These are phyloP conservation scores for Metschnikowia aberdeeniae DNA, from an alignment of 805 yeast genomes.

Conservation along the genomic window DNA sequence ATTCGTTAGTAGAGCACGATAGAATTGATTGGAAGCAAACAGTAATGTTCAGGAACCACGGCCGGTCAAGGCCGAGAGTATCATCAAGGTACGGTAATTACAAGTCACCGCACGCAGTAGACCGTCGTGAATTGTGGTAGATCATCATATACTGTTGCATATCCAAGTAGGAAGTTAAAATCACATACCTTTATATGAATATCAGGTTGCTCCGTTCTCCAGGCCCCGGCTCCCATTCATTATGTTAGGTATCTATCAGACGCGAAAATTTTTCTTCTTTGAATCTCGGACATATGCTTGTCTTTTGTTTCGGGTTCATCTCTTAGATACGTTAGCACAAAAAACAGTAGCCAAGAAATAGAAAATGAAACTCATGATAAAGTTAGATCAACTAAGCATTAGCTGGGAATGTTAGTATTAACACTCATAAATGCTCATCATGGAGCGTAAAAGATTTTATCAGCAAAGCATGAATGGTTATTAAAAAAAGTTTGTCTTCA, in stretches of 20 bases:
- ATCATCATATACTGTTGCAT: conserved; percentile 38
- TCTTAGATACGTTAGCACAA: conserved; percentile 31
- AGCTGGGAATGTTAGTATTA: conserved; percentile 9
- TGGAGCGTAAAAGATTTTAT: conserved; percentile 10
- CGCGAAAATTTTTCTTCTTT: conserved; percentile 58
- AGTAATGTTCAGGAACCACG: conserved; percentile 41
- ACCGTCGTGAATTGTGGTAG: conserved; percentile 51
- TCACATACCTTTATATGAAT: conserved; percentile 17
- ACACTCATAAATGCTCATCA: neutral
- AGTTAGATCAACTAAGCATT: neutral
- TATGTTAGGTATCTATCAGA: conserved; percentile 32
- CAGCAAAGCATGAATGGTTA: conserved; percentile 97
- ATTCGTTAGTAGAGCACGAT: conserved; percentile 5
- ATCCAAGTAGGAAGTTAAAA: neutral
- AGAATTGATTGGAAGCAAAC: neutral
- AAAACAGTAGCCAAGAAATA: conserved; percentile 15
- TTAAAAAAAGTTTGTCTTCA: conserved; percentile 76
- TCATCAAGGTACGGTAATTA: conserved; percentile 44
- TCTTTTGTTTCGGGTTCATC: conserved; percentile 73
- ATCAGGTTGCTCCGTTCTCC: conserved; percentile 12
- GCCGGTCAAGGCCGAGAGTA: conserved; percentile 48
- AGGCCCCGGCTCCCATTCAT: conserved; percentile 23
- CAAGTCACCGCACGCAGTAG: conserved; percentile 46
- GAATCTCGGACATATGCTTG: conserved; percentile 98
- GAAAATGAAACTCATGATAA: conserved; percentile 5